Base-by-base conservation (phyloP, 1,139 yeast species). In the Candida labiduridarum region DNA sequence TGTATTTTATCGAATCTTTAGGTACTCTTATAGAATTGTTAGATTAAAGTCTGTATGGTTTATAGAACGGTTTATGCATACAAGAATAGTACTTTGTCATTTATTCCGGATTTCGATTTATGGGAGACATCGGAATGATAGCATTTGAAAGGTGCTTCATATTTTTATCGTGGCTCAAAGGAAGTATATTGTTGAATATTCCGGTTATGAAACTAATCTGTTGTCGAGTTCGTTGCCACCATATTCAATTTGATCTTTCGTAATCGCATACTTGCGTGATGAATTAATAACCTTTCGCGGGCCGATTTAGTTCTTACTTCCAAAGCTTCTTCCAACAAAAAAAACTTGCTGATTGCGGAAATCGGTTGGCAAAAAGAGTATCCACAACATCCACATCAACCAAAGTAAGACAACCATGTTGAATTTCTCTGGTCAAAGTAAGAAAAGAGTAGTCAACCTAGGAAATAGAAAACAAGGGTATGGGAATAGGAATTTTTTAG, bases 391-490 rank as follows among this genome's bases (percentile, higher is more conserved):
- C 25, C 27, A 29, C 7, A 8, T 12, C 16, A 10, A 15, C 34
- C 33, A 10, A 30, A 22, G 33, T 39, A 35, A 12, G 12, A 16
- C 40, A 27, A 30, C 35, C 19, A 77, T 77, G 81, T 53, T 79
- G 44, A 85, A 86, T 67, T 87, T 87, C 67, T 83, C 84, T 4
- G 95, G 95, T 1, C 80, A 79, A 51, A 78, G 78, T 4, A 77
- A 75, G 57, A 79, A 81, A 56, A 72, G 97, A 51, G 80, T 78
- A 39, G 86, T 92, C 56, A 91, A 92, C 63, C 73, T 91, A 44
- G 95, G 97, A 3, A 87, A 87, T 51, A 60, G 70, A 41, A 67
- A 72, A 19, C 63, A 68, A 45, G 57, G 62, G 46, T 47, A 39
- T 35, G 48, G 61, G 65, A 16, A 39, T 52, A 34, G 50, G 12